Base-by-base conservation (phyloP, 192 early-diverging fungal genomes). In the Backusella macrospora region DNA sequence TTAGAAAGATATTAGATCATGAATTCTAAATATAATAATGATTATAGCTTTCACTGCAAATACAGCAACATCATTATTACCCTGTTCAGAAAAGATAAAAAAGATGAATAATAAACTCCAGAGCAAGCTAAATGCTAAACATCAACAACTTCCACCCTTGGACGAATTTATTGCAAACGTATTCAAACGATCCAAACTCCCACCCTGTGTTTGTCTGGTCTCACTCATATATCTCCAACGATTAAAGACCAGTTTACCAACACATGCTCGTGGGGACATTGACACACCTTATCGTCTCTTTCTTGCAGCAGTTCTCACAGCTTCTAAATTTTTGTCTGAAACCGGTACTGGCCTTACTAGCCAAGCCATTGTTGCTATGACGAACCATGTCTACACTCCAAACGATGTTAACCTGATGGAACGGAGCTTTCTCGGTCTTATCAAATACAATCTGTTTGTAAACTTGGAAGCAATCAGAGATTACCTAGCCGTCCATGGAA, bases 261-360 rank as follows among this genome's bases (percentile, higher is more conserved):
- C 73, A 55, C 81, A 84, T 46, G 92, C 92, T 46, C 85, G 87
- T 29, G 90, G 90, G 4, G 88, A 89, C 62, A 80, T 83, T 12
- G 92, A 91, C 73, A 92, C 92, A 13, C 92, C 92, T 26, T 92
- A 91, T 71, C 83, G 88, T 55, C 86, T 93, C 34, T 92, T 93
- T 68, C 70, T 93, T 67, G 89, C 89, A 0, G 85, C 92, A 15
- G 79, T 93, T 65, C 78, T 93, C 59, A 83, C 90, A 9, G 90
- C 91, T 5, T 85, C 85, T 65, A 93, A 93, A 81, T 91, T 87
- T 82, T 45, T 84, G 45, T 80, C 74, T n/a, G 87, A 90, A 52
- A 71, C 78, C 64, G 62, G 84, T 65, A 45, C 80, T 78, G 47
- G 81, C 39, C 70, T 81, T 18, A 81, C 80, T 2, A 75, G 73